phyloP scores from a whole-genome alignment of 164 flowering plant species.

The Pachysandra terminalis region DNA sequence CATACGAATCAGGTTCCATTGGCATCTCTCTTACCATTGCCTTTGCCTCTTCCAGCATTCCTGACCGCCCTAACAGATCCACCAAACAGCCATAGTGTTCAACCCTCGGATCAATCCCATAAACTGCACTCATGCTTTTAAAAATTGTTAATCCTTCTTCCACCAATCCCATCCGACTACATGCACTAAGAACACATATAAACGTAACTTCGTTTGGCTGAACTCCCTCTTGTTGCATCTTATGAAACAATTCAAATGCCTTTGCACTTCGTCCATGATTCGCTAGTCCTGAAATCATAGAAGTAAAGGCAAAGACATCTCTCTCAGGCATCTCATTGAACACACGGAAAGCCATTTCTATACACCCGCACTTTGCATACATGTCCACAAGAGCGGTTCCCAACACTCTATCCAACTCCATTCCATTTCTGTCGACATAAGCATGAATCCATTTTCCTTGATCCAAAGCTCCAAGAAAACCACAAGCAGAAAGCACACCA shows the following conservation, averaged over 20 bases:
- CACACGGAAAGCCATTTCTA: conserved; percentile 34
- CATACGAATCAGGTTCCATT: conserved; percentile 42
- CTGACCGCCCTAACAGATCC: conserved; percentile 49
- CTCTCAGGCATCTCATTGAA: conserved; percentile 34
- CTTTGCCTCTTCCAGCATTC: conserved; percentile 40
- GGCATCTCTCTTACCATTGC: conserved; percentile 47
- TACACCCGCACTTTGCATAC: conserved; percentile 61
- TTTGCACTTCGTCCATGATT: conserved; percentile 39
- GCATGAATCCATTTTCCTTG: conserved; percentile 68
- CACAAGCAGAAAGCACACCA: conserved; percentile 47
- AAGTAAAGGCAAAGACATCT: conserved; percentile 55
- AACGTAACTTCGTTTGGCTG: conserved; percentile 52
- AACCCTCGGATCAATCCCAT: conserved; percentile 43
- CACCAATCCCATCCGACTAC: conserved; percentile 47
- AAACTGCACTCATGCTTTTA: conserved; percentile 33
- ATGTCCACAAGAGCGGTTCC: conserved; percentile 59
- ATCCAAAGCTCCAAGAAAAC: conserved; percentile 44
- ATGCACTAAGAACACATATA: conserved; percentile 50
- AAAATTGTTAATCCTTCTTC: conserved; percentile 50
- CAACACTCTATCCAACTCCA: conserved; percentile 40
- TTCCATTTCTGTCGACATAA: conserved; percentile 33
- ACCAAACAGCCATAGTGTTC: conserved; percentile 65
- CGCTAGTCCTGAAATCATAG: conserved; percentile 52
- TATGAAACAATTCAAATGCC: conserved; percentile 37
- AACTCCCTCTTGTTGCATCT: conserved; percentile 42